Evolutionary conservation across 164 flowering plant genomes (phyloP).

Genomic region (Stephania yunnanensis): DNA sequence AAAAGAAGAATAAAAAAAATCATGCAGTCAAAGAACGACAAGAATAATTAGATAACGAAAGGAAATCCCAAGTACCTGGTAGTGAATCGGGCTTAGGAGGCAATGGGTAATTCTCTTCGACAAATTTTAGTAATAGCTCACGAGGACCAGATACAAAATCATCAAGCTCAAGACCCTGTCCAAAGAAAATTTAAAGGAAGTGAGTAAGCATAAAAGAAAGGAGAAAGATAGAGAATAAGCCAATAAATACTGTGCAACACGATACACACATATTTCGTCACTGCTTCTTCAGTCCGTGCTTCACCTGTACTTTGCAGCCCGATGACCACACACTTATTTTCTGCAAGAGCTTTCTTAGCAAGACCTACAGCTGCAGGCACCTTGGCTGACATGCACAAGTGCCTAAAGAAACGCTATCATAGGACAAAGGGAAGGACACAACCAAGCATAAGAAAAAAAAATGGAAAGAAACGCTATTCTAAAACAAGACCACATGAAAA

Average conservation of each 20-base stretch:
- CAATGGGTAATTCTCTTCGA: slow-evolving; percentile 93
- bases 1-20: slow-evolving; percentile 1
- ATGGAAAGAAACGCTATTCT: background rate
- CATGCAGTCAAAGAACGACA: slow-evolving; percentile 1
- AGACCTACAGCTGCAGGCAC: slow-evolving; percentile 85
- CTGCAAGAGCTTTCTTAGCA: slow-evolving; percentile 67
- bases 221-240: background rate
- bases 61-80: slow-evolving; percentile 35
- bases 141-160: slow-evolving; percentile 98
- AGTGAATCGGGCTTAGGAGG: slow-evolving; percentile 81
- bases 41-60: background rate
- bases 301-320: slow-evolving; percentile 99
- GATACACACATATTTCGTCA: slow-evolving; percentile 79
- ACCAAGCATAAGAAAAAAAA: slow-evolving; percentile 6
- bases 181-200: background rate
- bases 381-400: slow-evolving; percentile 98
- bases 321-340: slow-evolving; percentile 85
- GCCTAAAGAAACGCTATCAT: slow-evolving; percentile 92
- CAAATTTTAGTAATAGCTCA: slow-evolving; percentile 88
- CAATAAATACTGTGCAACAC: slow-evolving; percentile 1
- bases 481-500: background rate
- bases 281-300: slow-evolving; percentile 97
- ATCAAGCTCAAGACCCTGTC: slow-evolving; percentile 89
- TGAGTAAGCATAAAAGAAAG: background rate
- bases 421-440: slow-evolving; percentile 5